These are phyloP conservation scores for Tricholoma saponaceum DNA, from an alignment of 768 basidiomycete species.

Conservation along the genomic window DNA sequence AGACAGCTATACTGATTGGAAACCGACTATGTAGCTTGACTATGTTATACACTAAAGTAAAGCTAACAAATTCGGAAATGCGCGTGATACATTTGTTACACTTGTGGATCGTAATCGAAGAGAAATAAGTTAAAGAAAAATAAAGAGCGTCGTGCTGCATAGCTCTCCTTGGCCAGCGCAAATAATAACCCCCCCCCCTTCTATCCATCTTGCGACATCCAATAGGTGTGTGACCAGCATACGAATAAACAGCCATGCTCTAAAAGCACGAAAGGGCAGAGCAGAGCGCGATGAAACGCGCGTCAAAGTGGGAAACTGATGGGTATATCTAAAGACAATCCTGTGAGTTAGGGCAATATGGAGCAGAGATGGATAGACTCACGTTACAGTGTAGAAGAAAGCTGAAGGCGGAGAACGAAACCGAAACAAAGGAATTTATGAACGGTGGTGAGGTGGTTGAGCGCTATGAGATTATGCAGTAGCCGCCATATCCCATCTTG, in stretches of 20 bases:
- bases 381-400: neutral
- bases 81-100: too few relatives aligned
- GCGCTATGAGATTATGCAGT: conserved; percentile 9
- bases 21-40: too few relatives aligned
- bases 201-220: neutral
- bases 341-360: neutral
- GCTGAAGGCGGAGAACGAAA: neutral
- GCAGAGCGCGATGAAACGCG: neutral
- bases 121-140: neutral
- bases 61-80: too few relatives aligned
- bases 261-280: neutral
- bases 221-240: neutral
- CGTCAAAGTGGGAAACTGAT: neutral
- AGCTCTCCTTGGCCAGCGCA: neutral
- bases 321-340: neutral
- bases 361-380: neutral
- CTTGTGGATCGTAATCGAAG: neutral
- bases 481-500: conserved; percentile 7
- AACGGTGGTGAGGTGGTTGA: neutral
- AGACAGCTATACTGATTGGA: too few relatives aligned
- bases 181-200: neutral
- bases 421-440: neutral
- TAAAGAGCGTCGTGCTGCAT: neutral
- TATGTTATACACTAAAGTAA: too few relatives aligned
- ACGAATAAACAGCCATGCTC: neutral